These are phyloP conservation scores for Blastobotrys malaysiensis DNA, from an alignment of 1,139 yeast genomes.

Conservation along the genomic window DNA sequence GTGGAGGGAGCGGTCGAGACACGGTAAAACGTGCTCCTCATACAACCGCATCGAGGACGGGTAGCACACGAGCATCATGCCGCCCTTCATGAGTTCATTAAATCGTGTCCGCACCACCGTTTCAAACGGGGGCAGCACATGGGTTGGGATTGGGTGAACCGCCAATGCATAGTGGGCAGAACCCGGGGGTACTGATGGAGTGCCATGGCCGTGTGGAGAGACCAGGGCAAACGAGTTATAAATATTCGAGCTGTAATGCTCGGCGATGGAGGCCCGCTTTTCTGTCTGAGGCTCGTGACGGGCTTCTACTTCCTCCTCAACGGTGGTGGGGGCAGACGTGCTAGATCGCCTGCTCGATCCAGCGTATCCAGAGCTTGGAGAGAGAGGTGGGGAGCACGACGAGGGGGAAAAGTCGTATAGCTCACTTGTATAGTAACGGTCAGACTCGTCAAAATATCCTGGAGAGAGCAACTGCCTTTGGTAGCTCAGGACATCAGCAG, in stretches of 20 bases:
- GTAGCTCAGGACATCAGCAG: neutral
- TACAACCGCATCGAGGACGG: conserved; percentile 25
- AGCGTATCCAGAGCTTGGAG: neutral
- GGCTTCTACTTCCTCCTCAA: neutral
- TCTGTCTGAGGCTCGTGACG: neutral
- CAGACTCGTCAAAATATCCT: neutral
- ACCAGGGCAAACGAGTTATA: conserved; percentile 19
- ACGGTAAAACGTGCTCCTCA: conserved; percentile 21
- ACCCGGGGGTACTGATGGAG: conserved; percentile 23
- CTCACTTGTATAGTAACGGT: neutral
- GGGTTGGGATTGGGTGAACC: conserved; percentile 26
- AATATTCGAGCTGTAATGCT: conserved; percentile 10
- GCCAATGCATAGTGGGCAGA: conserved; percentile 23
- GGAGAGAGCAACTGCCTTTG: neutral
- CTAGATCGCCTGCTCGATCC: neutral
- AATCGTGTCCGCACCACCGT: conserved; percentile 19
- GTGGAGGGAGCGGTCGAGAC: conserved; percentile 25
- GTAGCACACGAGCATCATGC: conserved; percentile 23
- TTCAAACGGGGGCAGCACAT: conserved; percentile 22
- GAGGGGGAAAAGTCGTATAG: neutral
- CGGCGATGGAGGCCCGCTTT: neutral
- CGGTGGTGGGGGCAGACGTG: neutral
- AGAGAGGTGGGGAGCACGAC: neutral
- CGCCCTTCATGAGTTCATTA: conserved; percentile 24
- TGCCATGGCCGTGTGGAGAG: conserved; percentile 10